These are phyloP conservation scores for Solanum chacoense DNA, from an alignment of 305 asterid genomes.

Conservation along the genomic window DNA sequence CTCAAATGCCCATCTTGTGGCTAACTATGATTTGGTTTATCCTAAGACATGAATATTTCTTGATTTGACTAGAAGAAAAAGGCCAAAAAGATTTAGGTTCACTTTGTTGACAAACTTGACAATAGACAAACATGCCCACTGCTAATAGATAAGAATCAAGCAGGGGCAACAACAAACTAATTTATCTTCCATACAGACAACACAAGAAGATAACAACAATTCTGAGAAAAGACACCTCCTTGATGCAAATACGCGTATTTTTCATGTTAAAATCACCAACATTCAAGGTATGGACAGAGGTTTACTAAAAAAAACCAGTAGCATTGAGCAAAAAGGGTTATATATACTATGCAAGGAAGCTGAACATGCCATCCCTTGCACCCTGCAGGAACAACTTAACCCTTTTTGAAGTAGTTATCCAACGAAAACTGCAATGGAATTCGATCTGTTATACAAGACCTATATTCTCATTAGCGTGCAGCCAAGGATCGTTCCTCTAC, in stretches of 20 bases:
- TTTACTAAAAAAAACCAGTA: neutral
- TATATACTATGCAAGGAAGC: neutral
- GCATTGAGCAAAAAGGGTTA: neutral
- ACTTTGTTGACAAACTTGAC: neutral
- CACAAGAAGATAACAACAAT: neutral
- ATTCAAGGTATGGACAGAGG: neutral
- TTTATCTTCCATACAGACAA: neutral
- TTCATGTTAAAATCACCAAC: neutral
- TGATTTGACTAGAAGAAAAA: neutral
- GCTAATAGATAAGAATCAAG: neutral
- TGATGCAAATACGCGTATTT: neutral
- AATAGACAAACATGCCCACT: neutral
- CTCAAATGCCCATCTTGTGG: neutral
- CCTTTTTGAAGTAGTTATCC: neutral
- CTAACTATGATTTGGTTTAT: neutral
- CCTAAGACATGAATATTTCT: neutral
- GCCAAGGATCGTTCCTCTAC: slow-evolving; percentile 85
- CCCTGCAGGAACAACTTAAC: neutral
- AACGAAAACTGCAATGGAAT: neutral
- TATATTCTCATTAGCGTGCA: slow-evolving; percentile 76
- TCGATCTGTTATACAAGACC: slow-evolving; percentile 5
- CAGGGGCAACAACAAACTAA: neutral
- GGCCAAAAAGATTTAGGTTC: neutral
- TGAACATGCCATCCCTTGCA: neutral
- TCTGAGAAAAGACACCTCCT: neutral